Conservation (phyloP, 108 stramenopile species). For the Fistulifera pelliculosa region DNA sequence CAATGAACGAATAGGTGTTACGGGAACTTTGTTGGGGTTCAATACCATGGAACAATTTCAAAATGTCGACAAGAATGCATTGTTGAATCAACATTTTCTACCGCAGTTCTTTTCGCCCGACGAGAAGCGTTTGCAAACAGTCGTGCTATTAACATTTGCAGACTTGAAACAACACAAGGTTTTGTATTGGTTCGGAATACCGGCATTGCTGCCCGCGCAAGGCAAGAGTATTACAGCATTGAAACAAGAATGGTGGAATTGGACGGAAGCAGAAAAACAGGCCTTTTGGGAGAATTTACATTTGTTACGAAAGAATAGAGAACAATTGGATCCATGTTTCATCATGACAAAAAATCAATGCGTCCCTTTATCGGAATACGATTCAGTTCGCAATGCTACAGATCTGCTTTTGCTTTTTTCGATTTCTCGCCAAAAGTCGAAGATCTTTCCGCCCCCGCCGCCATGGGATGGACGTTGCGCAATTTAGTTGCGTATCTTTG, state of each 20-base stretch:
- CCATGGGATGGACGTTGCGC: constrained; percentile 76
- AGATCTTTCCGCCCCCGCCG: background rate
- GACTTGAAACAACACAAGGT: constrained; percentile 76
- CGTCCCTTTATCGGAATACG: background rate
- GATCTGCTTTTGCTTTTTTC: constrained; percentile 53
- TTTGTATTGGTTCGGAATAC: constrained; percentile 84
- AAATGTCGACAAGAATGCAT: constrained; percentile 54
- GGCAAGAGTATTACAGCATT: constrained; percentile 4
- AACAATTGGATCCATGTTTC: background rate
- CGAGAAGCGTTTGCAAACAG: constrained; percentile 22
- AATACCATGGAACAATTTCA: constrained; percentile 77
- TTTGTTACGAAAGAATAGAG: background rate
- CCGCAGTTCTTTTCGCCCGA: constrained; percentile 19
- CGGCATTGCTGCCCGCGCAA: constrained; percentile 26
- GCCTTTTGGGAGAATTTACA: background rate
- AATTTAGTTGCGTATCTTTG: constrained; percentile 73
- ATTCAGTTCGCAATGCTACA: background rate
- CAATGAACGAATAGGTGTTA: constrained; percentile 22
- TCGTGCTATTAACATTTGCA: constrained; percentile 47
- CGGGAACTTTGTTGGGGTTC: constrained; percentile 33
- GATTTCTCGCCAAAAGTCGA: constrained; percentile 29
- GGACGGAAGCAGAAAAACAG: background rate
- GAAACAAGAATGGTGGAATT: background rate
- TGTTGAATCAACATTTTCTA: constrained; percentile 36
- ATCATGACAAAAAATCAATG: constrained; percentile 10